Percentiles rank a stretch among this genome's conserved stretches.
Conservation (phyloP, 2,329 filamentous ascomycete genomes). For the Tolypocladium capitatum region DNA sequence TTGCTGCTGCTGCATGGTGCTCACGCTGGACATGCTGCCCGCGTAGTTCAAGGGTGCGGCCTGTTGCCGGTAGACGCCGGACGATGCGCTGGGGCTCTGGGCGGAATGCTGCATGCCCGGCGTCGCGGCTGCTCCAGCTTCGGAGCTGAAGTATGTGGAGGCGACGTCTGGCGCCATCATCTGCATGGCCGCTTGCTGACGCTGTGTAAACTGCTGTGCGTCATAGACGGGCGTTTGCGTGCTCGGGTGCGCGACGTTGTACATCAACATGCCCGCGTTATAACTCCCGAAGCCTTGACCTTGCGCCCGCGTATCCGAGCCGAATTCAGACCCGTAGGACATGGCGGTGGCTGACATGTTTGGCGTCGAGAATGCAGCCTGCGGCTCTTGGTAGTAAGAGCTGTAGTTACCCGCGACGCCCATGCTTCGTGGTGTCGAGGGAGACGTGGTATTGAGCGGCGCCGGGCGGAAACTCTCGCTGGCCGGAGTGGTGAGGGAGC, state of each 20-base stretch:
- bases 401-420: constrained; percentile 43
- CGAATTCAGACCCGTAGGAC: constrained; percentile 52
- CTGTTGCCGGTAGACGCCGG: constrained; percentile 54
- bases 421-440: constrained; percentile 35
- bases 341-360: constrained; percentile 43
- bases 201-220: constrained; percentile 58
- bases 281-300: constrained; percentile 43
- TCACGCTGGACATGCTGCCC: constrained; percentile 31
- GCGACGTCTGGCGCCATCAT: constrained; percentile 40
- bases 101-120: constrained; percentile 37
- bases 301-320: constrained; percentile 45
- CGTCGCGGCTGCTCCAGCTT: constrained; percentile 34
- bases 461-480: constrained; percentile 34
- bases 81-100: constrained; percentile 32
- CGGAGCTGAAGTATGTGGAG: constrained; percentile 56
- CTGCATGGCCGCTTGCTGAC: constrained; percentile 65
- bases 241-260: constrained; percentile 56
- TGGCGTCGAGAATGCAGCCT: constrained; percentile 37
- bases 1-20: constrained; percentile 25
- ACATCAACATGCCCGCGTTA: constrained; percentile 59
- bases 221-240: constrained; percentile 59
- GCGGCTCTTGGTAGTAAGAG: constrained; percentile 44
- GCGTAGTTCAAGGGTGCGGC: constrained; percentile 43
- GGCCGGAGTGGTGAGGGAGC: constrained; percentile 16
- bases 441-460: constrained; percentile 31